A percentile compares a stretch with the other conserved stretches of the same genome.
phyloP scores from a whole-genome alignment of 495 filamentous ascomycete genomes.

The Xylaria sp. region DNA sequence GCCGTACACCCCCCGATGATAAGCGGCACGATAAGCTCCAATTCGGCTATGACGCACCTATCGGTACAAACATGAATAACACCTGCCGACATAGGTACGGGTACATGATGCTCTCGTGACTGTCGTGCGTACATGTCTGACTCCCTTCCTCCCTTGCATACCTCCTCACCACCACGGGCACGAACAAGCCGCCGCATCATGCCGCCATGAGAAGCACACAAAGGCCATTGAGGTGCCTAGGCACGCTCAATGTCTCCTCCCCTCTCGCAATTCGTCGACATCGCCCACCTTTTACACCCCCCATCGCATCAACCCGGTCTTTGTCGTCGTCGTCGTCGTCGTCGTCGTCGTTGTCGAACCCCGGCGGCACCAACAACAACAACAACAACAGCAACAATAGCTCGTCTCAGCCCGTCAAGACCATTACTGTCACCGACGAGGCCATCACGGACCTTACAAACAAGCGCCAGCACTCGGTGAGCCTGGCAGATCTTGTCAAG shows the following conservation, averaged over 20 bases:
- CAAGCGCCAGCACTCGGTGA: slow-evolving; percentile 79
- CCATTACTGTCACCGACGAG: slow-evolving; percentile 58
- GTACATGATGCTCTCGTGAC: slow-evolving; percentile 18
- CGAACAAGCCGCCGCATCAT: slow-evolving; percentile 39
- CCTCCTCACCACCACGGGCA: slow-evolving; percentile 10
- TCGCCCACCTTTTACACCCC: neutral
- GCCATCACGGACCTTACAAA: slow-evolving; percentile 80
- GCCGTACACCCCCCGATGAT: neutral
- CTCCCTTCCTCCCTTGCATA: neutral
- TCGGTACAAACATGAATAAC: slow-evolving; percentile 4
- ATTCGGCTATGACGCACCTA: slow-evolving; percentile 18
- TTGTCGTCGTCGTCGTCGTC: slow-evolving; percentile 39
- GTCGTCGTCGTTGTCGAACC: too few species aligned
- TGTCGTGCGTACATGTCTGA: neutral
- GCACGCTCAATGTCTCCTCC: slow-evolving; percentile 40
- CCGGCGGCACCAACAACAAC: too few species aligned
- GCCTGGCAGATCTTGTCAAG: slow-evolving; percentile 87
- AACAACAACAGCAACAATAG: slow-evolving; percentile 29
- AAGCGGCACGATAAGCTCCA: slow-evolving; percentile 3
- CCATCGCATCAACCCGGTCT: slow-evolving; percentile 13
- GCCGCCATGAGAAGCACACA: slow-evolving; percentile 53
- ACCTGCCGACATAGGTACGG: slow-evolving; percentile 1
- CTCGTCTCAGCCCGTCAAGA: slow-evolving; percentile 49
- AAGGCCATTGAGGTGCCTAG: slow-evolving; percentile 48
- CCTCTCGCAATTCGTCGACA: slow-evolving; percentile 28